Evolutionary conservation across 108 stramenopile species (phyloP).

Genomic region (Cyclotella atomus): DNA sequence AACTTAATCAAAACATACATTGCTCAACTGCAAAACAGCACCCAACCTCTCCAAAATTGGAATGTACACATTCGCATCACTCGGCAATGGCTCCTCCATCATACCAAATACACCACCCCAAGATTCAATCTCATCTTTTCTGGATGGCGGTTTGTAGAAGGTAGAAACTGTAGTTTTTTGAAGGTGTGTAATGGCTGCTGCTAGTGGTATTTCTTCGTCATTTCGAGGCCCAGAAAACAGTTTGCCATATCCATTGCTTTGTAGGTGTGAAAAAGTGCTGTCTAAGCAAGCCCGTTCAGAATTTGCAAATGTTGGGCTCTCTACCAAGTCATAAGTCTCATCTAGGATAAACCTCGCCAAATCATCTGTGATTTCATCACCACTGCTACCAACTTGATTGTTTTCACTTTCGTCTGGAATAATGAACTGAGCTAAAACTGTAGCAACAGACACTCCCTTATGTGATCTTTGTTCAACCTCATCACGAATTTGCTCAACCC

Average conservation of each 20-base stretch:
- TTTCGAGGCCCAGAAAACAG: slow-evolving; percentile 15
- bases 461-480: slow-evolving; percentile 20
- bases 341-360: slow-evolving; percentile 53
- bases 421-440: slow-evolving; percentile 33
- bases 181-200: slow-evolving; percentile 45
- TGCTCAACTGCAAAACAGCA: slow-evolving; percentile 42
- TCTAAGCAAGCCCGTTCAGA: slow-evolving; percentile 44
- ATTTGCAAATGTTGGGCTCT: slow-evolving; percentile 51
- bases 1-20: slow-evolving; percentile 49
- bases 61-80: slow-evolving; percentile 38
- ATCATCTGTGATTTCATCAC: slow-evolving; percentile 14
- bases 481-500: slow-evolving; percentile 35
- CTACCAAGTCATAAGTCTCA: slow-evolving; percentile 57
- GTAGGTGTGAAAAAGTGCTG: slow-evolving; percentile 36
- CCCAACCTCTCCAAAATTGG: slow-evolving; percentile 31
- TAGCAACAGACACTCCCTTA: background rate
- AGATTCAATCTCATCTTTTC: slow-evolving; percentile 30
- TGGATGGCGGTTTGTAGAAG: slow-evolving; percentile 38
- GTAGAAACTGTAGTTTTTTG: slow-evolving; percentile 32
- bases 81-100: slow-evolving; percentile 43
- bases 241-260: slow-evolving; percentile 25
- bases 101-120: slow-evolving; percentile 42
- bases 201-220: slow-evolving; percentile 38
- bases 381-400: background rate
- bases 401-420: slow-evolving; percentile 33